phyloP scores from a whole-genome alignment of 2,329 filamentous ascomycete species.

The Phialemonium atrogriseum region DNA sequence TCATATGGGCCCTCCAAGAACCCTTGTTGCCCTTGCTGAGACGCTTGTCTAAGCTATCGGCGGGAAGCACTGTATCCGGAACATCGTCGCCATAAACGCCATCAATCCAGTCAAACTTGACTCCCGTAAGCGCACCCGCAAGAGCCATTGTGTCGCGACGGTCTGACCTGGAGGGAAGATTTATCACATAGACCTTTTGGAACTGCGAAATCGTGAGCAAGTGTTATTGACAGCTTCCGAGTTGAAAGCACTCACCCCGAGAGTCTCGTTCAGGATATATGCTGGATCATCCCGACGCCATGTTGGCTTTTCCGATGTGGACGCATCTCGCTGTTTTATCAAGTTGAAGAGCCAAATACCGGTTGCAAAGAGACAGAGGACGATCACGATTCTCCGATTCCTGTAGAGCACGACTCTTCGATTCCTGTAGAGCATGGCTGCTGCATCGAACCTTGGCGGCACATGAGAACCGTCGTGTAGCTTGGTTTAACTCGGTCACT shows the following conservation, averaged over 20 bases:
- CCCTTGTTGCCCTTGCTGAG: constrained; percentile 22
- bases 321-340: too few species aligned
- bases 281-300: too few species aligned
- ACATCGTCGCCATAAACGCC: constrained; percentile 32
- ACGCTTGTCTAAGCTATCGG: constrained; percentile 21
- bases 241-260: not conserved
- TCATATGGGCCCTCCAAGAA: constrained; percentile 34
- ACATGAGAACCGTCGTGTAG: too few species aligned
- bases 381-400: too few species aligned
- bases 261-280: not conserved
- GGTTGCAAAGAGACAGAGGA: too few species aligned
- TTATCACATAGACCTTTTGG: constrained; percentile 42
- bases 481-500: too few species aligned
- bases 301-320: too few species aligned
- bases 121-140: constrained; percentile 33
- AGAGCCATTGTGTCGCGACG: constrained; percentile 40
- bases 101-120: constrained; percentile 37
- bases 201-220: constrained; percentile 27
- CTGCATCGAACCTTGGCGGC: too few species aligned
- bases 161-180: constrained; percentile 40
- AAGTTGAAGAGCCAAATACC: too few species aligned
- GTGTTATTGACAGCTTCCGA: not conserved
- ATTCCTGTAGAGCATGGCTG: too few species aligned
- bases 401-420: too few species aligned
- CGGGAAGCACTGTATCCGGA: constrained; percentile 25